Evolutionary conservation across 2,329 filamentous ascomycete species (phyloP).

Genomic region (Penicillium thymicola): DNA sequence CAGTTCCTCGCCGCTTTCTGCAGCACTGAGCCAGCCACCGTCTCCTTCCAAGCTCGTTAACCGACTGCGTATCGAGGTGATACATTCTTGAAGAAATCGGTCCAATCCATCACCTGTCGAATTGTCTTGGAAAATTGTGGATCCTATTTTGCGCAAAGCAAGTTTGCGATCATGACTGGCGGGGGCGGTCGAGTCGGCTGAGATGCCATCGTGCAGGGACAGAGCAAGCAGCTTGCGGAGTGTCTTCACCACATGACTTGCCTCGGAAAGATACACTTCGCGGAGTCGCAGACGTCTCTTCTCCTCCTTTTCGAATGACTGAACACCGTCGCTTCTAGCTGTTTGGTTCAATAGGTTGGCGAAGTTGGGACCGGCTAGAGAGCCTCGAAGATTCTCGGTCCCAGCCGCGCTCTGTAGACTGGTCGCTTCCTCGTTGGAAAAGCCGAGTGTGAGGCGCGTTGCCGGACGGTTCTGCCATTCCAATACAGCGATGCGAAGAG

Average conservation of each 20-base stretch:
- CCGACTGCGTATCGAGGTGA: constrained; percentile 35
- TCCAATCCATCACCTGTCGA: constrained; percentile 24
- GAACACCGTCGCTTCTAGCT: constrained; percentile 29
- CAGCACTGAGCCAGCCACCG: constrained; percentile 47
- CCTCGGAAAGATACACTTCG: constrained; percentile 67
- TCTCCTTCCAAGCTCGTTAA: constrained; percentile 33
- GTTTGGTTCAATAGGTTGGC: constrained; percentile 35
- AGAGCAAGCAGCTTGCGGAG: constrained; percentile 50
- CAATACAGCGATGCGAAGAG: constrained; percentile 73
- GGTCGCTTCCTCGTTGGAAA: constrained; percentile 73
- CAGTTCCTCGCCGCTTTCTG: constrained; percentile 52
- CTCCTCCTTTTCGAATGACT: constrained; percentile 59
- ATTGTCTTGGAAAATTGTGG: constrained; percentile 30
- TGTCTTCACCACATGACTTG: constrained; percentile 64
- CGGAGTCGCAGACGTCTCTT: constrained; percentile 66
- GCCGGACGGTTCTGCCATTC: constrained; percentile 81
- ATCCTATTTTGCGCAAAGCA: constrained; percentile 29
- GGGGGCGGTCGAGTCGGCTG: constrained; percentile 11
- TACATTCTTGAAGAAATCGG: constrained; percentile 33
- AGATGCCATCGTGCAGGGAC: constrained; percentile 27
- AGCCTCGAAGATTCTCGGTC: constrained; percentile 60
- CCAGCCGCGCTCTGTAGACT: constrained; percentile 73
- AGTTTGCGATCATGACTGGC: constrained; percentile 11
- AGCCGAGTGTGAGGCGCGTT: constrained; percentile 65
- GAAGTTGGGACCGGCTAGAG: constrained; percentile 43